Conservation (phyloP, 768 basidiomycete species). For the Amanita fuliginea region DNA sequence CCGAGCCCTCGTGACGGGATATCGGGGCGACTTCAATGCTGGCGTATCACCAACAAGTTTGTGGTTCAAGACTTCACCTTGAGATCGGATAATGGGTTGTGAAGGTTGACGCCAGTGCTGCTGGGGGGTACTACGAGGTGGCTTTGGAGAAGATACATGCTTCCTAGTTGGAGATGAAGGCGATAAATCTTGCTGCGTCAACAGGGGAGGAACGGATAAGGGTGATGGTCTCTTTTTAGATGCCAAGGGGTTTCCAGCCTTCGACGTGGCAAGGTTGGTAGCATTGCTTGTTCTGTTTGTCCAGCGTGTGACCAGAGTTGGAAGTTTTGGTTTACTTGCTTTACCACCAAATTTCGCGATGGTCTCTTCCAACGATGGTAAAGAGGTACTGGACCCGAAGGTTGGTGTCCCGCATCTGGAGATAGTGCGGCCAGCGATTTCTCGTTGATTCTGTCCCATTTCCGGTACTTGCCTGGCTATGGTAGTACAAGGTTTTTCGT, state of each 20-base stretch:
- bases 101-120: not conserved
- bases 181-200: slow-evolving; percentile 7
- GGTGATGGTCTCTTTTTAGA: slow-evolving; percentile 20
- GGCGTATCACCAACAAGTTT: slow-evolving; percentile 12
- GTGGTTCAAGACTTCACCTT: slow-evolving; percentile 5
- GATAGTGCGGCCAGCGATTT: slow-evolving; percentile 30
- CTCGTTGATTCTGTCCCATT: slow-evolving; percentile 17
- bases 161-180: slow-evolving; percentile 8
- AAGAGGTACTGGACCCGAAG: slow-evolving; percentile 41
- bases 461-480: not conserved
- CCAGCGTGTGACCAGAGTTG: slow-evolving; percentile 2
- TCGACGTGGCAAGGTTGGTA: not conserved
- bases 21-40: slow-evolving; percentile 6
- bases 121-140: not conserved
- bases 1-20: slow-evolving; percentile 5
- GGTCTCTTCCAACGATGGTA: slow-evolving; percentile 35
- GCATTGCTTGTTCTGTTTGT: not conserved
- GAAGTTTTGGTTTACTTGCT: slow-evolving; percentile 4
- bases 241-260: not conserved
- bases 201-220: slow-evolving; percentile 15
- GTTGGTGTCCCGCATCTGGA: slow-evolving; percentile 53
- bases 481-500: not conserved
- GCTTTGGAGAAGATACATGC: slow-evolving; percentile 3
- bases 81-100: not conserved
- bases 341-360: slow-evolving; percentile 25